Conservation (phyloP, 768 basidiomycete genomes). For the Xerocomellus amylosporus region DNA sequence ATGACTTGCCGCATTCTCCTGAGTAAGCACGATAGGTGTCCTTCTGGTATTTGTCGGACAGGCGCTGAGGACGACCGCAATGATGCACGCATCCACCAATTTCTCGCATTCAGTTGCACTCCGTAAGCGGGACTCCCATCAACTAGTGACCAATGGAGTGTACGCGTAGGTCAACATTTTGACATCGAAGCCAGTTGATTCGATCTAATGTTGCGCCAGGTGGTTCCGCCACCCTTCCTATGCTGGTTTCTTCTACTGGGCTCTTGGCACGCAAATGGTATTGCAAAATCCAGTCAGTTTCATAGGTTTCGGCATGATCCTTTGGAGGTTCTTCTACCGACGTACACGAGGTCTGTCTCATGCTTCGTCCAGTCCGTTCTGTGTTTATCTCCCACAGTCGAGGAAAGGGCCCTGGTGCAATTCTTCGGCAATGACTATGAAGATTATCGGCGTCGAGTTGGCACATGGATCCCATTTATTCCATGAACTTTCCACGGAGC, state of each 20-base stretch:
- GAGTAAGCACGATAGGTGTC: constrained; percentile 48
- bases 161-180: constrained; percentile 63
- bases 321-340: constrained; percentile 85
- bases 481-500: constrained; percentile 39
- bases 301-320: constrained; percentile 56
- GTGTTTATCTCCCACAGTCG: constrained; percentile 47
- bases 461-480: constrained; percentile 88
- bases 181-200: not conserved
- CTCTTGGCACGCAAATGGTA: constrained; percentile 87
- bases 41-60: constrained; percentile 68
- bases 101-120: constrained; percentile 90
- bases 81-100: constrained; percentile 92
- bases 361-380: not conserved
- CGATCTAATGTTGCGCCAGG: constrained; percentile 3
- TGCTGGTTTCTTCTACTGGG: constrained; percentile 98
- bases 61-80: constrained; percentile 79
- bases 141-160: constrained; percentile 83
- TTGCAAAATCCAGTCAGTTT: constrained; percentile 84
- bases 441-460: constrained; percentile 68
- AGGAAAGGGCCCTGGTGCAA: constrained; percentile 72
- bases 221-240: constrained; percentile 93
- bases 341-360: constrained; percentile 71
- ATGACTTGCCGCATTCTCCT: not conserved
- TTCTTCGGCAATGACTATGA: constrained; percentile 93
- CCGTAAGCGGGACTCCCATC: constrained; percentile 68